Evolutionary conservation across 805 yeast species (phyloP).

Genomic region (Saturnispora besseyi): DNA sequence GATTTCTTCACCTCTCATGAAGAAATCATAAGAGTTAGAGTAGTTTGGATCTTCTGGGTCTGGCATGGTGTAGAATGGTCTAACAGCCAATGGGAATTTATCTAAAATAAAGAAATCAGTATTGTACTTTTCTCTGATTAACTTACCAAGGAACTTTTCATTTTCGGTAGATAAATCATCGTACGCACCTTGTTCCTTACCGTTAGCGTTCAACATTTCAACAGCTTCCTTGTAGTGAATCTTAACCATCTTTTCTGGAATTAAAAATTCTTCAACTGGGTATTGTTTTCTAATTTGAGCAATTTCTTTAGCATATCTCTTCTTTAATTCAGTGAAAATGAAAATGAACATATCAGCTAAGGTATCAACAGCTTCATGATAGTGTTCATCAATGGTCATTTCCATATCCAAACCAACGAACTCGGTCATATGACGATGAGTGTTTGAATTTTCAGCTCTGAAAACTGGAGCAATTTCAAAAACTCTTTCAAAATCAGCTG

Average conservation of each 20-base stretch:
- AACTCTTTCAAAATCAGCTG: constrained; percentile 94
- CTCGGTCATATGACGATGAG: constrained; percentile 99
- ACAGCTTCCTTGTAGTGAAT: constrained; percentile 89
- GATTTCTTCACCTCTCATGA: constrained; percentile 99
- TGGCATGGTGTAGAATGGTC: constrained; percentile 99
- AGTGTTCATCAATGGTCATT: constrained; percentile 97
- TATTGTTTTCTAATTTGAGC: constrained; percentile 85
- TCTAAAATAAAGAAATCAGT: constrained; percentile 97
- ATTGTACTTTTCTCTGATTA: constrained; percentile 88
- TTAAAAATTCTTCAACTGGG: constrained; percentile 95
- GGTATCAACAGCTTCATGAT: constrained; percentile 72
- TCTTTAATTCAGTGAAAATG: constrained; percentile 77
- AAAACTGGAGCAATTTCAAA: constrained; percentile 96
- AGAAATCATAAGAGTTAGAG: constrained; percentile 97
- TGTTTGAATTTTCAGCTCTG: constrained; percentile 98
- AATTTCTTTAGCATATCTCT: constrained; percentile 73
- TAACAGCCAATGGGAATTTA: constrained; percentile 91
- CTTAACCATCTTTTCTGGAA: constrained; percentile 89
- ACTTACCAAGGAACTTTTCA: constrained; percentile 85
- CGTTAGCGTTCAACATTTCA: constrained; percentile 73
- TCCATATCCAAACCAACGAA: constrained; percentile 96
- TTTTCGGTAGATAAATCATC: constrained; percentile 92
- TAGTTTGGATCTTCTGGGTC: constrained; percentile 85
- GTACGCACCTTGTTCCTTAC: constrained; percentile 75
- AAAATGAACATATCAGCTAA: constrained; percentile 65